A percentile compares a stretch with the other conserved stretches of the same genome.
These are phyloP conservation scores for Phytophthora pistaciae DNA, from an alignment of 352 stramenopile species.

Conservation along the genomic window DNA sequence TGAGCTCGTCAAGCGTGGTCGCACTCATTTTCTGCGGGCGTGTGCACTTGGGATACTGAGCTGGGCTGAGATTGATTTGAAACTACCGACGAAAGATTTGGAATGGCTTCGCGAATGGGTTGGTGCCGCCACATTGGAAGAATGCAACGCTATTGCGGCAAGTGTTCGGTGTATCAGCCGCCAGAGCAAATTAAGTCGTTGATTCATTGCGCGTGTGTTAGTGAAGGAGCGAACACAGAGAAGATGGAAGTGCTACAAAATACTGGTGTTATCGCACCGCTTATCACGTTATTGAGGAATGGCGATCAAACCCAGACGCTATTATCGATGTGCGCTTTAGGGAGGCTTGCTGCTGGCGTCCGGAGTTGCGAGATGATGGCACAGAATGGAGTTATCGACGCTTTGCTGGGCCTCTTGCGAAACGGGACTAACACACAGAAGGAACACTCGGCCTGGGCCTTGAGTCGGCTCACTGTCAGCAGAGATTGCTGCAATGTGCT, in stretches of 20 bases:
- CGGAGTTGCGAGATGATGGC: not conserved
- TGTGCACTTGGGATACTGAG: constrained; percentile 1
- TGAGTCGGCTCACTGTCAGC: not conserved
- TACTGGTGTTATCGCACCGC: constrained; percentile 1
- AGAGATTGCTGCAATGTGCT: not conserved
- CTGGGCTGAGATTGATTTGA: constrained; percentile 1
- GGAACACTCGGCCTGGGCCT: not conserved
- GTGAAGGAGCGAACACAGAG: not conserved
- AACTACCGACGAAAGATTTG: not conserved
- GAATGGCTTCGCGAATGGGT: not conserved
- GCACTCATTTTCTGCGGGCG: not conserved
- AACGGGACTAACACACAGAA: not conserved
- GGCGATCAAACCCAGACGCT: not conserved
- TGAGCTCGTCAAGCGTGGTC: constrained; percentile 3
- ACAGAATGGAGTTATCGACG: not conserved
- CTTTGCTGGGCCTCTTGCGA: not conserved
- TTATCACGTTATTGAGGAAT: not conserved
- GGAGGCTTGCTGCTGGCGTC: not conserved
- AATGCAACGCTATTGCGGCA: constrained; percentile 1
- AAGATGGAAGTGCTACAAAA: not conserved
- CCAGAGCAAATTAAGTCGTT: not conserved
- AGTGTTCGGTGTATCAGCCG: not conserved
- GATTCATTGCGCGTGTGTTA: constrained; percentile 12
- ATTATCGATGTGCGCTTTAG: not conserved
- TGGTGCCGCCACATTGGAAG: not conserved